Percentiles rank a stretch among this genome's conserved stretches.
phyloP scores from a whole-genome alignment of 179 eudicot species.

The Sideroxylon spinosum region DNA sequence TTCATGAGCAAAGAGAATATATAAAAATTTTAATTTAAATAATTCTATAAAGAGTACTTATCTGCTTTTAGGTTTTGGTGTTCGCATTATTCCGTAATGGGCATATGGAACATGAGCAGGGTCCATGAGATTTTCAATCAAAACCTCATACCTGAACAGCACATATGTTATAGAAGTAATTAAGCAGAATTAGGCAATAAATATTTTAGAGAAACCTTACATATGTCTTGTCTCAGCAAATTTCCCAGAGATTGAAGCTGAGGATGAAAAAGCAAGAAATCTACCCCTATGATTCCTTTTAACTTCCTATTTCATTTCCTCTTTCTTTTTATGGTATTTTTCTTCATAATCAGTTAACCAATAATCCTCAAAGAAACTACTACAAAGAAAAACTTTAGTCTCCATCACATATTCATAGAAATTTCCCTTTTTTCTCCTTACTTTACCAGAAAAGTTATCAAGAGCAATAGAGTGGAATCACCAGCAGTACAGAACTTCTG shows the following conservation, averaged over 20 bases:
- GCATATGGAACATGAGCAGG: constrained; percentile 95
- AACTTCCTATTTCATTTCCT: background rate
- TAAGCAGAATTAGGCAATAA: background rate
- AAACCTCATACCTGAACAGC: constrained; percentile 65
- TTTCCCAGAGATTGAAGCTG: background rate
- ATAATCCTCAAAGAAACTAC: background rate
- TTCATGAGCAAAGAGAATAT: background rate
- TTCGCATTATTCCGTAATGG: constrained; percentile 61
- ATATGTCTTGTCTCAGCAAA: background rate
- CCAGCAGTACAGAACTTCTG: background rate
- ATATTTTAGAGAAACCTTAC: background rate
- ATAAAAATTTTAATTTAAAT: background rate
- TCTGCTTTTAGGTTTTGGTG: constrained; percentile 40
- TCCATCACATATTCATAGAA: background rate
- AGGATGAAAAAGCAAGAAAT: background rate
- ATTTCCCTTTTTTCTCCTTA: background rate
- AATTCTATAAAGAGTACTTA: constrained; percentile 31
- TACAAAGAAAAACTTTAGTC: background rate
- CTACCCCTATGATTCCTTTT: background rate
- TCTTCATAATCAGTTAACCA: background rate
- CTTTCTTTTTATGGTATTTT: background rate
- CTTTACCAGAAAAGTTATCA: background rate
- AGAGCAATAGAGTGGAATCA: background rate
- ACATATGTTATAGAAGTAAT: constrained; percentile 2
- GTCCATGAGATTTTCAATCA: constrained; percentile 87